Percentiles rank a stretch among this genome's conserved stretches.
Evolutionary conservation across 1,284 basidiomycete genomes (phyloP).

Genomic region (Schizophyllum amplum): DNA sequence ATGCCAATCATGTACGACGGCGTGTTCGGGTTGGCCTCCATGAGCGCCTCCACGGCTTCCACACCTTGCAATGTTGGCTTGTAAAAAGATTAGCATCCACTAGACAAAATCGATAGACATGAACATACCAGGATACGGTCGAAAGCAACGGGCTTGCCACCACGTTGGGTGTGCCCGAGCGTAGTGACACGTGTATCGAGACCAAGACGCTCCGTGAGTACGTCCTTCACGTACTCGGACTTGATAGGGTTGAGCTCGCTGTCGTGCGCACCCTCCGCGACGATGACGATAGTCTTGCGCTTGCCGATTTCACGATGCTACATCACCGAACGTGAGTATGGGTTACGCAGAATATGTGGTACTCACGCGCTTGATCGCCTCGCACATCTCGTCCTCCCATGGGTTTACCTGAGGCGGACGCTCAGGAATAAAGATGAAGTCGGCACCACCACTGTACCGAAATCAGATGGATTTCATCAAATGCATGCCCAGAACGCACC

Average conservation of each 20-base stretch:
- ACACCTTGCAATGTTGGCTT: slow-evolving; percentile 93
- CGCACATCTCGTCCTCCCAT: slow-evolving; percentile 93
- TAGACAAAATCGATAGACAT: background rate
- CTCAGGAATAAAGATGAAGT: slow-evolving; percentile 97
- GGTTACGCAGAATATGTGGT: background rate
- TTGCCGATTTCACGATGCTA: slow-evolving; percentile 91
- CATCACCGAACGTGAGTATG: slow-evolving; percentile 1
- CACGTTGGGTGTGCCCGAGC: slow-evolving; percentile 94
- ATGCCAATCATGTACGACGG: slow-evolving; percentile 98
- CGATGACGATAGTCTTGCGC: slow-evolving; percentile 96
- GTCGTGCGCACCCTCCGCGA: slow-evolving; percentile 95
- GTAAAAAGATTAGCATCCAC: background rate
- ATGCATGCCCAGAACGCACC: slow-evolving; percentile 35
- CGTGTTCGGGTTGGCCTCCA: slow-evolving; percentile 84
- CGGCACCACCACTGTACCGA: slow-evolving; percentile 72
- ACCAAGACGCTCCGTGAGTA: slow-evolving; percentile 80
- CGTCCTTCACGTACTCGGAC: slow-evolving; percentile 84
- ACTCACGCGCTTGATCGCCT: slow-evolving; percentile 70
- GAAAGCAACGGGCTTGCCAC: slow-evolving; percentile 86
- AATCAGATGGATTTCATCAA: background rate
- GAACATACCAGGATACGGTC: slow-evolving; percentile 81
- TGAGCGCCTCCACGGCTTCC: slow-evolving; percentile 85
- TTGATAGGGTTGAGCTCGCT: slow-evolving; percentile 83
- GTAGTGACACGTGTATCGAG: slow-evolving; percentile 98
- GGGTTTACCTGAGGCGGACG: slow-evolving; percentile 69